phyloP scores from a whole-genome alignment of 148 eudicot species.

The Silene uniflora region DNA sequence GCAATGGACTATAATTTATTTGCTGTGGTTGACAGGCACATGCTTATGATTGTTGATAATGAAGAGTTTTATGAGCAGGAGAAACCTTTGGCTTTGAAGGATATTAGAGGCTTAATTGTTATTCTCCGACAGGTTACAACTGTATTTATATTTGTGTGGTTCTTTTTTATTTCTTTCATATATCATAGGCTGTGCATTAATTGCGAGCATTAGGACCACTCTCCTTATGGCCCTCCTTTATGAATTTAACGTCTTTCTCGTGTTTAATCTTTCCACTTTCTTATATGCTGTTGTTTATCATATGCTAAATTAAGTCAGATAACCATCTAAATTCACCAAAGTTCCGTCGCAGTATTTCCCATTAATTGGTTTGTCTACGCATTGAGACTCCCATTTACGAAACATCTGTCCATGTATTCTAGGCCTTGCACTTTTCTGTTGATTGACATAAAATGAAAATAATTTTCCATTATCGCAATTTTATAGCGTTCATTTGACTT shows the following conservation, averaged over 20 bases:
- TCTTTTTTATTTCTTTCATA: not conserved
- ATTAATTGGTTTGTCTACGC: not conserved
- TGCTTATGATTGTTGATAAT: conserved; percentile 96
- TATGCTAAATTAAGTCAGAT: not conserved
- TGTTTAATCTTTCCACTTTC: not conserved
- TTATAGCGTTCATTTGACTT: no score
- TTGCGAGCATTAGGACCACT: not conserved
- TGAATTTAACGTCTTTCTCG: not conserved
- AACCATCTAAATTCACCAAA: not conserved
- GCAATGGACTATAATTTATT: not conserved
- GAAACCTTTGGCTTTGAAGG: conserved; percentile 78
- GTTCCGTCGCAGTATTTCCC: not conserved
- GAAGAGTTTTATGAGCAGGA: conserved; percentile 97
- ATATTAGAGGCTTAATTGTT: conserved; percentile 75
- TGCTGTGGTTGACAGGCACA: conserved; percentile 59
- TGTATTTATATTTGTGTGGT: not conserved
- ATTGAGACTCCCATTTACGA: not conserved
- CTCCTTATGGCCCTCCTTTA: not conserved
- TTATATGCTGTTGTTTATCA: not conserved
- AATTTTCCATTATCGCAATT: not conserved
- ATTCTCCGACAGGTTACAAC: conserved; percentile 77
- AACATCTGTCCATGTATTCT: not conserved
- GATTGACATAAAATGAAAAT: not conserved
- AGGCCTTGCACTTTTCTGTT: not conserved
- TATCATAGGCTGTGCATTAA: not conserved